Evolutionary conservation across 2,329 filamentous ascomycete species (phyloP), one percentile per base, ranked within the genome.

Genomic region (Zalaria obscura): DNA sequence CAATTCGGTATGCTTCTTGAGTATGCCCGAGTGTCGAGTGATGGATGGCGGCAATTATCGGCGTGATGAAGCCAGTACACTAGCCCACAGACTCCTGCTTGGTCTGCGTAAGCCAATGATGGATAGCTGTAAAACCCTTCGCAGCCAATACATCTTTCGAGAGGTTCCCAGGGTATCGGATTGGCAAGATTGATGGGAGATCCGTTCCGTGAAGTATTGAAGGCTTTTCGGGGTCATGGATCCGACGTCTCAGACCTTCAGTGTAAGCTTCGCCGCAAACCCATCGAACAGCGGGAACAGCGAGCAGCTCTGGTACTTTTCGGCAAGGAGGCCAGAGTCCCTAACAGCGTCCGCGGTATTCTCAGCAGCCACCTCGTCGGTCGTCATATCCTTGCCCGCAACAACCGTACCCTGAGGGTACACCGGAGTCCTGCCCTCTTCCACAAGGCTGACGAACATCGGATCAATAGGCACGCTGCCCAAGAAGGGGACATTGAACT

Each of bases 401-500:
- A 83, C 63, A 27, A 68, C 53, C 1, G 80, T 86, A 1, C 83
- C 82, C 43, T 72, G 65, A 0, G 82, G 82, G 56, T 88, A 87
- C 10, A 66, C 66, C 9, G 83, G 83, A 47, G 62, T 55, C 70
- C 74, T 63, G 5, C 68, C 70, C 45, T 84, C 85, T 60, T 96
- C 89, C 35, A 98, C 76, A 54, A 98, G 63, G 50, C 81, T 74
- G 37, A 91, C 83, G 58, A 96, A 95, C 53, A 88, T 84, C 18
- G 87, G 84, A 64, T 98, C 91, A 55, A 98, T 87, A 1, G 91
- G 91, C 32, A 96, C 78, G 27, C 77, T 78, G 2, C 88, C 91
- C 40, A 96, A 62, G 53, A 95, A 96, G 10, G 74, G 76, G 31
- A 96, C 84, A 1, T 68, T 69, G 57, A 93, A 91, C 51, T 96